Conservation (phyloP, 2,329 filamentous ascomycete genomes). For the Xylariaceae sp. region DNA sequence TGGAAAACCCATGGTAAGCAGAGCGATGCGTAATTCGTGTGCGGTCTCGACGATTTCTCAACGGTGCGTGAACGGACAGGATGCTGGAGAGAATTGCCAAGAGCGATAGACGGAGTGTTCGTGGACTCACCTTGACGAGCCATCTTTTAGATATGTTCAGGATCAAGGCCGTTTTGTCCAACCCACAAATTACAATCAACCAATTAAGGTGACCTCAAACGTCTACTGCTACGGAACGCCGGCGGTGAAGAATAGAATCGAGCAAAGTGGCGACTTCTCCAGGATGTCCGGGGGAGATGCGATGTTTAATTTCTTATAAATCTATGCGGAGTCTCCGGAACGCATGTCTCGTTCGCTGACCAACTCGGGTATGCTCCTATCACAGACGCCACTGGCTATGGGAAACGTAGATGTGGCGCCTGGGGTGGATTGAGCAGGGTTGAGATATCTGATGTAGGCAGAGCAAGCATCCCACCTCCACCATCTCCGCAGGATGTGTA, state of each 20-base stretch:
- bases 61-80: background rate
- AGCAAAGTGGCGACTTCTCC: background rate
- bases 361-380: background rate
- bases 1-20: slow-evolving; percentile 31
- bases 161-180: background rate
- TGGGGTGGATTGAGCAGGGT: background rate
- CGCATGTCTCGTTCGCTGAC: slow-evolving; percentile 3
- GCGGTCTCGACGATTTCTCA: background rate
- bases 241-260: slow-evolving; percentile 10
- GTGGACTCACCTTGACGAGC: slow-evolving; percentile 17
- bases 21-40: slow-evolving; percentile 2
- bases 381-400: background rate
- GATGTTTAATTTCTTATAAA: background rate
- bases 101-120: slow-evolving; percentile 5
- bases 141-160: slow-evolving; percentile 6
- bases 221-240: slow-evolving; percentile 1
- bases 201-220: background rate
- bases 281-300: slow-evolving; percentile 6
- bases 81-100: background rate
- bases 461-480: background rate
- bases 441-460: background rate
- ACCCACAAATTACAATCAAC: background rate
- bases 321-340: slow-evolving; percentile 4
- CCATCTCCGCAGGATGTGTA: too few relatives aligned
- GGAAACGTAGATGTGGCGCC: background rate